Percentiles rank a stretch among this genome's conserved stretches.
Evolutionary conservation across 305 asterid genomes (phyloP).

Genomic region (Fraxinus platypoda): DNA sequence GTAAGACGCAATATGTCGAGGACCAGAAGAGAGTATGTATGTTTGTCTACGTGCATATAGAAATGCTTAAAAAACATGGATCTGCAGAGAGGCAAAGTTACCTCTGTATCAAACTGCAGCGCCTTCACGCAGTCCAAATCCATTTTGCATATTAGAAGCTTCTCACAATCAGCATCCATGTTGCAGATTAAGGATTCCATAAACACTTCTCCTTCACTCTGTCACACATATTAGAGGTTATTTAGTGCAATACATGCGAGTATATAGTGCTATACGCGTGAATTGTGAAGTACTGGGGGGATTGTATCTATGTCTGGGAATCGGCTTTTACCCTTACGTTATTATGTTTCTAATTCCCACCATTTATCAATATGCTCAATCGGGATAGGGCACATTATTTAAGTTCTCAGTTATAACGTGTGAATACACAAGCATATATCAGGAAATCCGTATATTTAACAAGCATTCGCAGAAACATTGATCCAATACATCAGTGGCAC

Average conservation of each 20-base stretch:
- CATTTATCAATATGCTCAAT: neutral
- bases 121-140: conserved; percentile 79
- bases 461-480: neutral
- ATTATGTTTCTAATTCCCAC: neutral
- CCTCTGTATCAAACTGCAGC: conserved; percentile 89
- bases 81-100: conserved; percentile 27
- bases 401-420: conserved; percentile 11
- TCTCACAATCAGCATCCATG: conserved; percentile 67
- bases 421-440: neutral
- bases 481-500: neutral
- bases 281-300: neutral
- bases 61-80: neutral
- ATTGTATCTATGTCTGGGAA: neutral
- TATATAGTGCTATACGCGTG: neutral
- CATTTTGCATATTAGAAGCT: conserved; percentile 89
- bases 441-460: neutral
- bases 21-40: neutral
- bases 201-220: conserved; percentile 77
- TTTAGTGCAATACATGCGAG: neutral
- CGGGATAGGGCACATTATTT: neutral
- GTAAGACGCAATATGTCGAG: neutral
- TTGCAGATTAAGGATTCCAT: conserved; percentile 92
- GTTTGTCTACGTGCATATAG: neutral
- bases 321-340: neutral
- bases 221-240: conserved; percentile 29